Conservation (phyloP, 1,139 yeast species). For the Magnusiomyces sp. region DNA sequence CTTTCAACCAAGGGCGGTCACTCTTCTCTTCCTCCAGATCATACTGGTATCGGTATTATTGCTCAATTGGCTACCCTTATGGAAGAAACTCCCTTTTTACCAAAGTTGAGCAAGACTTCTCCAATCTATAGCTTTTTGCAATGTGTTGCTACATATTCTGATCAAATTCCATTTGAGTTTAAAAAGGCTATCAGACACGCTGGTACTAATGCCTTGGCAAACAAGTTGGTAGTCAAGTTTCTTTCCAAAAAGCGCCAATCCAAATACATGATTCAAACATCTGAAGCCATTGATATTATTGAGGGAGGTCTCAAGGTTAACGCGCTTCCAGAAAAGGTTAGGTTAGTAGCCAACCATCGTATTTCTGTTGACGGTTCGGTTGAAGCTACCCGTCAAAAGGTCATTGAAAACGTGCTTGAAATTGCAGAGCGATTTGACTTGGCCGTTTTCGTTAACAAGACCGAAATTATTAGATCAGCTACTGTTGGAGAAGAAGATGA, state of each 20-base stretch:
- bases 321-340: conserved; percentile 59
- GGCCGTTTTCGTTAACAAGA: conserved; percentile 35
- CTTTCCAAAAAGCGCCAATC: conserved; percentile 7
- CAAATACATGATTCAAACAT: conserved; percentile 45
- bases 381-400: conserved; percentile 33
- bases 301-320: conserved; percentile 57
- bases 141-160: conserved; percentile 40
- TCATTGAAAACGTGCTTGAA: conserved; percentile 31
- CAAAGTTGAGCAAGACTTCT: conserved; percentile 39
- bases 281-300: conserved; percentile 55
- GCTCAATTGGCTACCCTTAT: conserved; percentile 43
- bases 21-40: conserved; percentile 63
- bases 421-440: conserved; percentile 40
- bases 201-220: conserved; percentile 11
- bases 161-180: conserved; percentile 18
- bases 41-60: conserved; percentile 66
- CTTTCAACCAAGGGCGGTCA: conserved; percentile 63
- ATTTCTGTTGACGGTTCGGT: conserved; percentile 43
- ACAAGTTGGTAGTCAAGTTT: conserved; percentile 10
- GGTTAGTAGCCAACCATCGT: conserved; percentile 46
- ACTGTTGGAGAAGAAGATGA: conserved; percentile 6
- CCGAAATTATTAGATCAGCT: conserved; percentile 6
- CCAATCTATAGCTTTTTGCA: conserved; percentile 42
- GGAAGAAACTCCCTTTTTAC: conserved; percentile 43
- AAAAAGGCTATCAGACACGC: conserved; percentile 14